phyloP scores from a whole-genome alignment of 768 basidiomycete genomes.

The Russula abietina region DNA sequence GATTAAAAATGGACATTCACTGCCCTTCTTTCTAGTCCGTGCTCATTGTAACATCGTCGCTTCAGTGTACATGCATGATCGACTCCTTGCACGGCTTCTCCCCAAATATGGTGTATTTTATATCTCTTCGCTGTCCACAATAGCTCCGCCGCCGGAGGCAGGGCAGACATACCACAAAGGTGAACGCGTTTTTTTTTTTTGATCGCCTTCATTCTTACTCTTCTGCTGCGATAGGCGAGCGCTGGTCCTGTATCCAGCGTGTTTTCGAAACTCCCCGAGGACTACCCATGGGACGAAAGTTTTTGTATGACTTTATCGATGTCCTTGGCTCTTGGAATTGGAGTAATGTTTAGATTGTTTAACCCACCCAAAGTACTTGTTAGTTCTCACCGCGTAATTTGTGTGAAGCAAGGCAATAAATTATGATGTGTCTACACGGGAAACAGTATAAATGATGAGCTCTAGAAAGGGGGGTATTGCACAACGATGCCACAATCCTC shows the following conservation, averaged over 20 bases:
- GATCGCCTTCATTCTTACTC: not conserved
- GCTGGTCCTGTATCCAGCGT: slow-evolving; percentile 11
- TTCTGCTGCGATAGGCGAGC: not conserved
- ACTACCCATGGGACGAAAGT: slow-evolving; percentile 4
- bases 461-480: not conserved
- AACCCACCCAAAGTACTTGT: not conserved
- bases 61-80: slow-evolving; percentile 22
- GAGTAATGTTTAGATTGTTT: not conserved
- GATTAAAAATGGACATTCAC: not conserved
- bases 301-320: slow-evolving; percentile 1
- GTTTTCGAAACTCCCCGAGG: slow-evolving; percentile 18
- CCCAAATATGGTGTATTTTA: slow-evolving; percentile 13
- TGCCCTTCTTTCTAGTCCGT: not conserved
- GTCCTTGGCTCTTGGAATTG: slow-evolving; percentile 3
- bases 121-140: slow-evolving; percentile 9
- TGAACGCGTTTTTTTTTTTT: not conserved
- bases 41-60: not conserved
- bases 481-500: not conserved
- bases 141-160: not conserved
- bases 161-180: not conserved
- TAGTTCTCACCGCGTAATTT: not conserved
- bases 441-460: not conserved
- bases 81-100: slow-evolving; percentile 16
- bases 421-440: slow-evolving; percentile 12
- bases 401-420: slow-evolving; percentile 9